These are phyloP conservation scores for Lachancea nothofagi DNA, from an alignment of 805 yeast species.

Conservation along the genomic window DNA sequence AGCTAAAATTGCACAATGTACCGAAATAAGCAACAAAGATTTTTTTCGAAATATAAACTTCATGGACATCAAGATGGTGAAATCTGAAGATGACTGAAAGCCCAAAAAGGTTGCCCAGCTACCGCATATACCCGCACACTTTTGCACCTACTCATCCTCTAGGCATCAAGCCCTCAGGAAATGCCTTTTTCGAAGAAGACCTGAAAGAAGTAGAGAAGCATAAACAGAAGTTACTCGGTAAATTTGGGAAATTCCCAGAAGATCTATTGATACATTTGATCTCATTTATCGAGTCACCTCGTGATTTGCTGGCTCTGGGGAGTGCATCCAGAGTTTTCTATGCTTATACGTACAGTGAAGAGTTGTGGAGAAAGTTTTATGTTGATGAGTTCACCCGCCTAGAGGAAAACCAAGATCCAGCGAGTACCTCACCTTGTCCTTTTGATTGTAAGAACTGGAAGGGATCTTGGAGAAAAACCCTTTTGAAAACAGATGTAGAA, in stretches of 20 bases:
- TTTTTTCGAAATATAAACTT: neutral
- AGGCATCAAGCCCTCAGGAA: conserved; percentile 73
- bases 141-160: conserved; percentile 48
- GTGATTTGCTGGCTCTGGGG: conserved; percentile 47
- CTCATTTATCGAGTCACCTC: conserved; percentile 41
- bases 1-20: too few species aligned
- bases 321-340: conserved; percentile 61
- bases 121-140: conserved; percentile 9
- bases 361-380: conserved; percentile 68
- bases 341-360: conserved; percentile 72
- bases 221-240: conserved; percentile 45
- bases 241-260: conserved; percentile 50
- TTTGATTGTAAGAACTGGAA: conserved; percentile 45
- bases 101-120: conserved; percentile 5
- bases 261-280: conserved; percentile 55
- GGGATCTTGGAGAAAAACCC: conserved; percentile 77
- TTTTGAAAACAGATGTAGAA: conserved; percentile 40
- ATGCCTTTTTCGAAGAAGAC: conserved; percentile 40
- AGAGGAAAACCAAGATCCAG: conserved; percentile 15
- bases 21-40: too few species aligned
- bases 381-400: conserved; percentile 25
- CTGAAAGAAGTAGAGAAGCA: conserved; percentile 10
- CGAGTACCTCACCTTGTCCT: conserved; percentile 21
- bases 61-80: neutral
- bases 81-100: conserved; percentile 3